Base-by-base conservation (phyloP, 2,329 filamentous ascomycete genomes). In the Aureobasidium vineae region DNA sequence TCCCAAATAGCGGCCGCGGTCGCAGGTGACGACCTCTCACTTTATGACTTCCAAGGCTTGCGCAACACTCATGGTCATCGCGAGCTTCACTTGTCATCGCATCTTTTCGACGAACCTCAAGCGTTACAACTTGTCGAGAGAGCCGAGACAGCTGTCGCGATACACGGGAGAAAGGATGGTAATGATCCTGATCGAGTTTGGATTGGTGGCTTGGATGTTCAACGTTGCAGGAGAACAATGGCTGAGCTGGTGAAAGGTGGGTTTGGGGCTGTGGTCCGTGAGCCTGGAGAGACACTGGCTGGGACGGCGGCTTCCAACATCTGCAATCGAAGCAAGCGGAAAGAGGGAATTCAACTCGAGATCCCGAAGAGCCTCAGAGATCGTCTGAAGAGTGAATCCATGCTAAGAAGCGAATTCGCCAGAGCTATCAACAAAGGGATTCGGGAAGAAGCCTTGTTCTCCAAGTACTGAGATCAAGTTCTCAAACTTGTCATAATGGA, bases 11-110 rank as follows among this genome's bases (percentile, higher is more conserved):
- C 56, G 3, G 56, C 56, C 28, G 26, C 38, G 3, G 47, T 60
- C 2, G 56, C 56, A 21, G 56, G 56, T 4, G 26, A 28, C 13
- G 40, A 45, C 1, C 8, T 47, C 2, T 47, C 56, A 1, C 26
- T 60, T 5, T 60, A 60, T 41, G 56, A 60, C n/a, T 60, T 47
- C 26, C 28, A 36, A 21, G 56, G 56, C n/a, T 47, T 60, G 41
- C 16, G 19, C 5, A 47, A 43, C 16, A 47, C 41, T 7, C 15
- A 28, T n/a, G 38, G 56, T 4, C 56, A 60, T 60, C 13, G 56
- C 11, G 56, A 60, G 16, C 36, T 60, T 5, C 56, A 60, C 33
- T 41, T 60, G 2, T 23, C 41, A 1, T 47, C 28, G 11, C 56
- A 60, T 47, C 26, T 15, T 2, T 60, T 60, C 5, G 56, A 60